A percentile compares a stretch with the other conserved stretches of the same genome.
Evolutionary conservation across 352 stramenopile species (phyloP).

Genomic region (Phytophthora litchii): DNA sequence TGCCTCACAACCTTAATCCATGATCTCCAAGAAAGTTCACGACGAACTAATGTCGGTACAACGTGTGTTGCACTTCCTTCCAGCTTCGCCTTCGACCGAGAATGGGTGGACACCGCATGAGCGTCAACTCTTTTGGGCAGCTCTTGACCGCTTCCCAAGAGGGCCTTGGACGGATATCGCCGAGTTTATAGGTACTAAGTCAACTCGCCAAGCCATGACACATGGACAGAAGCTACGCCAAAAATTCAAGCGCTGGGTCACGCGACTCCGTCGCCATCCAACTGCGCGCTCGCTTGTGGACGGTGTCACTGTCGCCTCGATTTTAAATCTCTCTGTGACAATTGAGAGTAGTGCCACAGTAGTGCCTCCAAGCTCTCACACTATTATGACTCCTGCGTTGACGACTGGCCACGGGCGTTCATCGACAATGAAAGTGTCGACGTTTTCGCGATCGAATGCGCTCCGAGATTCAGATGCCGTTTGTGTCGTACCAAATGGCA

Average conservation of each 20-base stretch:
- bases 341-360: conserved; percentile 1
- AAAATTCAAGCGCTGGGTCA: conserved; percentile 48
- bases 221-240: conserved; percentile 54
- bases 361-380: neutral
- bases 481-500: neutral
- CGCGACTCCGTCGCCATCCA: conserved; percentile 28
- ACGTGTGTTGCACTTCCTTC: conserved; percentile 28
- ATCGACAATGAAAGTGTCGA: neutral
- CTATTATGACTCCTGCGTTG: neutral
- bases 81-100: conserved; percentile 25
- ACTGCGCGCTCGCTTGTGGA: conserved; percentile 19
- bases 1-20: conserved; percentile 3
- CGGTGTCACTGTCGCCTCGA: neutral
- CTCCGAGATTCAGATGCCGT: neutral
- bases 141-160: conserved; percentile 43
- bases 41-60: conserved; percentile 30
- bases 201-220: conserved; percentile 56
- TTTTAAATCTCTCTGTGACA: neutral
- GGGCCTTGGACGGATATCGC: conserved; percentile 52
- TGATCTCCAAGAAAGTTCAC: conserved; percentile 37
- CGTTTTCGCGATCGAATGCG: neutral
- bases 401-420: neutral
- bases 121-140: conserved; percentile 42
- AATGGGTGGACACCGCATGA: conserved; percentile 39
- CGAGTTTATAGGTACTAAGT: conserved; percentile 51